Conservation (phyloP, 179 eudicot genomes). For the Sideroxylon spinosum region DNA sequence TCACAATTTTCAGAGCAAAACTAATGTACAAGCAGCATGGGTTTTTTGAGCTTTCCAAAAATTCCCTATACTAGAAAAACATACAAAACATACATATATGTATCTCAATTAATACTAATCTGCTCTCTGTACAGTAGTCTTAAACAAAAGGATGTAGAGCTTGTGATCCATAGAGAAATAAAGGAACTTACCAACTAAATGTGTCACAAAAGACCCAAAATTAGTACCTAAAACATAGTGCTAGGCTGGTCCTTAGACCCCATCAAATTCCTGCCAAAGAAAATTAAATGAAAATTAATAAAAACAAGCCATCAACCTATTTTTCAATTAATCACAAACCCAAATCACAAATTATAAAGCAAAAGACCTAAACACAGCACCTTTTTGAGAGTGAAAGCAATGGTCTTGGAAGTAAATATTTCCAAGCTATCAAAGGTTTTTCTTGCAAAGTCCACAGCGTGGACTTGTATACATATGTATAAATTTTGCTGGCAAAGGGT, state of each 20-base stretch:
- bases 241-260: constrained; percentile 97
- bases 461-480: no score
- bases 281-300: no score
- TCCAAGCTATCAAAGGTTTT: constrained; percentile 82
- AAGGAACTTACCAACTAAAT: constrained; percentile 85
- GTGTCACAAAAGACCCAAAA: constrained; percentile 96
- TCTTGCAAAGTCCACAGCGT: constrained; percentile 87
- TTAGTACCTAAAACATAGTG: constrained; percentile 87
- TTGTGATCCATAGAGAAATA: constrained; percentile 93
- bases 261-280: constrained; percentile 84
- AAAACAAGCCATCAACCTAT: constrained; percentile 7
- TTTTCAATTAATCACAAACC: background rate
- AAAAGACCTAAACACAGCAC: constrained; percentile 16
- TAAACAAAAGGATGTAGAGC: constrained; percentile 71
- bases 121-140: constrained; percentile 84
- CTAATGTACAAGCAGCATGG: constrained; percentile 4
- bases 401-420: constrained; percentile 73
- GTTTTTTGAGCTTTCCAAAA: constrained; percentile 17
- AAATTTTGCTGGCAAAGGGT: constrained; percentile 29
- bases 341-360: constrained; percentile 1
- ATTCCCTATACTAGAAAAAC: constrained; percentile 2
- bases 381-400: constrained; percentile 84
- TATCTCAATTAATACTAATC: constrained; percentile 28
- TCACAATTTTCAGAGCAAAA: background rate
- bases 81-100: background rate